Evolutionary conservation across 2,329 filamentous ascomycete genomes (phyloP), one percentile per base, ranked within the genome.

Genomic region (Alternaria dauci): DNA sequence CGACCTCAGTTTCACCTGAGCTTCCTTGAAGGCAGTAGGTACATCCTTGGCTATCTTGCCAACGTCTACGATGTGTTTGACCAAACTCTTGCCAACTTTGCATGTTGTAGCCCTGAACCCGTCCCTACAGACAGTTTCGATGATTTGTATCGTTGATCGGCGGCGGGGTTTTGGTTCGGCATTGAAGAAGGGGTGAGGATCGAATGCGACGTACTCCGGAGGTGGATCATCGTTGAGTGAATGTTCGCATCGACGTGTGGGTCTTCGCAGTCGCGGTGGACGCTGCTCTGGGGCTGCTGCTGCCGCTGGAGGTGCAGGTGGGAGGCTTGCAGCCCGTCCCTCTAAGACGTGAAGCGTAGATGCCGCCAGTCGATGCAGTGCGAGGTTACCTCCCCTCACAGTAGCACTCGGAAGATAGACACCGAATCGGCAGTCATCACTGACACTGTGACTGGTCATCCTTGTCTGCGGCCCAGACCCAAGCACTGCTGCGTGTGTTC

Each of bases 1-100:
- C 32, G 20, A 18, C 23, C 34, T 58, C 50, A 59, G 9, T 53
- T 36, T 48, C 8, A 32, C 38, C 23, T 55, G 50, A 20, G 32
- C 44, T 32, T 38, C 55, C 18, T 52, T 50, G 9, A 48, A 41
- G 18, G 38, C 23, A n/a, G 38, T 20, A 41, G 50, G 50, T 9
- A 59, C 34, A n/a, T 59, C 43, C 34, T 38, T 44, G 20, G 56
- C 42, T n/a, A 54, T 43, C 12, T 51, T 59, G 6, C 54, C 28
- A 11, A 43, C 47, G 28, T 52, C 54, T 8, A 43, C 54, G 8
- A 57, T 30, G 8, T 39, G 28, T 28, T 43, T 57, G 34, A 38
- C 50, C 44, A 61, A 6, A 20, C 26, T 46, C 18, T 50, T 58
- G 23, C 51, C 20, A n/a, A 59, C 11, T 8, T 50, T 61, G 14